Evolutionary conservation across 495 filamentous ascomycete genomes (phyloP), one percentile per base, ranked within the genome.

Genomic region (Podospora pseudoanserina): DNA sequence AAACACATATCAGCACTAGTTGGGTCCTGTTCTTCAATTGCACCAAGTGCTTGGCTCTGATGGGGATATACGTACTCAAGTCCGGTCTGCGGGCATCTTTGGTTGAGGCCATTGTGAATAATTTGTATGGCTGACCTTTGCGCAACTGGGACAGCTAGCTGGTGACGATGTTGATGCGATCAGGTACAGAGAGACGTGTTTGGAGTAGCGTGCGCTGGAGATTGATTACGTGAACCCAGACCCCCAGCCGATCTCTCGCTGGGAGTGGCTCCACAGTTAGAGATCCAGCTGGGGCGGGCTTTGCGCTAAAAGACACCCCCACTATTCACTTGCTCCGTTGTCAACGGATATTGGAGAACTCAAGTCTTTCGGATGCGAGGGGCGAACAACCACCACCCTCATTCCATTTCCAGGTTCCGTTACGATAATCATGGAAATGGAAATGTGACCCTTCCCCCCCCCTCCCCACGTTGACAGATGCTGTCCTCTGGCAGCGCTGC

Each of bases 11-110:
- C 19, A 4, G 15, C 16, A 54, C 90, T 56, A n/a, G 6, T 58
- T 54, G n/a, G 20, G 1, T 9, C 20, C 27, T 23, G 32, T 49
- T 20, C 7, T 60, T 28, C 54, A n/a, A 70, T 60, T 58, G 63
- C 39, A 13, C 9, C 39, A 32, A 32, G 23, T 55, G 34, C 11
- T 64, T 61, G 20, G 39, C 39, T 58, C 19, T 64, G 2, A 28
- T 13, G 18, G 11, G 44, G 13, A 39, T 54, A 58, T 15, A 79
- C 84, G 73, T 84, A 97, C 93, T 87, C 69, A 97, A 85, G 80
- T 97, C 92, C 62, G 85, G 81, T 73, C 92, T 85, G 44, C 93
- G 88, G 91, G 94, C 93, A 78, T 97, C 92, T 78, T 93, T 96
- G 78, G 87, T 91, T 49, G 86, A 85, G 28, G 90, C 80, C 90